These are phyloP conservation scores for Pseudoneurospora amorphoporcata DNA, from an alignment of 495 filamentous ascomycete genomes.

Conservation along the genomic window DNA sequence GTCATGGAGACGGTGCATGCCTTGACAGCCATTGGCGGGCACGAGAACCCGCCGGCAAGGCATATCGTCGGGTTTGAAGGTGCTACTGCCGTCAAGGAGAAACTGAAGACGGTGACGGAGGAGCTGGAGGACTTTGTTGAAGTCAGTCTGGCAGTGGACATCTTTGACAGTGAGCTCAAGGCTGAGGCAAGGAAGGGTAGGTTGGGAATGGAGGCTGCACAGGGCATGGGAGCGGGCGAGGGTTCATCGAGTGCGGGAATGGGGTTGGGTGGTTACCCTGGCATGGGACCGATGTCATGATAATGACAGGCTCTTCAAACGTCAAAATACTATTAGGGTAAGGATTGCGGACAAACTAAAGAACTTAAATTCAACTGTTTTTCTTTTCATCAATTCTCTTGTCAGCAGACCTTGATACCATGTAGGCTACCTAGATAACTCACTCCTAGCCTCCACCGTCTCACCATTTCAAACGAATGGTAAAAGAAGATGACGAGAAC, in stretches of 20 bases:
- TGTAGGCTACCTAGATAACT: no score
- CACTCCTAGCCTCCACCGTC: no score
- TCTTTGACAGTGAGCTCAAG: slow-evolving; percentile 46
- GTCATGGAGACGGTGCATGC: slow-evolving; percentile 87
- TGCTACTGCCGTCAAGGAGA: slow-evolving; percentile 82
- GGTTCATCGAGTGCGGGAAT: neutral
- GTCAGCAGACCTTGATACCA: neutral
- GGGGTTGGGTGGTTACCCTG: neutral
- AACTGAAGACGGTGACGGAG: slow-evolving; percentile 90
- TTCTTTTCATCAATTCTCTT: neutral
- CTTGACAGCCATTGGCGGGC: slow-evolving; percentile 79
- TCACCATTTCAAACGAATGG: neutral
- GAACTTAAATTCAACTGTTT: neutral
- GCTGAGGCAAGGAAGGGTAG: slow-evolving; percentile 33
- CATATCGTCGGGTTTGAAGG: slow-evolving; percentile 93
- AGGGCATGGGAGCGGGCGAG: neutral
- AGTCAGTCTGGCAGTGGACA: slow-evolving; percentile 74
- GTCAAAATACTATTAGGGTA: neutral
- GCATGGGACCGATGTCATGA: neutral
- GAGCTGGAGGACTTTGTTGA: slow-evolving; percentile 94
- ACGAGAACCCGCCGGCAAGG: slow-evolving; percentile 89
- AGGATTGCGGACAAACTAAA: neutral
- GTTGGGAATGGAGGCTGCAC: slow-evolving; percentile 2
- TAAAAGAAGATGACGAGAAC: neutral
- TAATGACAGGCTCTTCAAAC: no score